These are phyloP conservation scores for Yamadazyma aaseri DNA, from an alignment of 1,139 yeast species.

Conservation along the genomic window DNA sequence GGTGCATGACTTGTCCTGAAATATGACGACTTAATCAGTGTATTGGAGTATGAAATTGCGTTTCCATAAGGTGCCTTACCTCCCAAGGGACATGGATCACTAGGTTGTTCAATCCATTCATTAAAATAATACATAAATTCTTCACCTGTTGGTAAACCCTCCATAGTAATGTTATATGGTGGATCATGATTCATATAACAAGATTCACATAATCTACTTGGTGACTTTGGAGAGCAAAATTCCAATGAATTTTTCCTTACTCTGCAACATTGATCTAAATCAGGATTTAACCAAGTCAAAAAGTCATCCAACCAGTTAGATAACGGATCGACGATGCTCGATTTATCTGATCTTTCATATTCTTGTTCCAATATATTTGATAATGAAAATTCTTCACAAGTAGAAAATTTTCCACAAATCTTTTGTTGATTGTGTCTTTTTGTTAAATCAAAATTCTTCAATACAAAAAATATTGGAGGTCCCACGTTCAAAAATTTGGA, in stretches of 20 bases:
- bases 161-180: slow-evolving; percentile 72
- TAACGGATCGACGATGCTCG: slow-evolving; percentile 77
- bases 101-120: slow-evolving; percentile 81
- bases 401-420: slow-evolving; percentile 83
- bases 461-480: slow-evolving; percentile 87
- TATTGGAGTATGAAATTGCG: slow-evolving; percentile 48
- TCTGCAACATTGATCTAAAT: slow-evolving; percentile 82
- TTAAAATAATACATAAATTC: slow-evolving; percentile 72
- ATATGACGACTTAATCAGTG: slow-evolving; percentile 53
- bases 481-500: slow-evolving; percentile 78
- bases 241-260: slow-evolving; percentile 39
- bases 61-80: slow-evolving; percentile 89
- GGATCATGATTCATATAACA: slow-evolving; percentile 61
- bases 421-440: slow-evolving; percentile 60
- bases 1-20: slow-evolving; percentile 85
- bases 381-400: slow-evolving; percentile 76
- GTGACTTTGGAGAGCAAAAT: slow-evolving; percentile 67
- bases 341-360: slow-evolving; percentile 58
- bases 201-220: slow-evolving; percentile 69
- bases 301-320: slow-evolving; percentile 94
- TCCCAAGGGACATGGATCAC: slow-evolving; percentile 93
- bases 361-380: slow-evolving; percentile 89
- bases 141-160: slow-evolving; percentile 76
- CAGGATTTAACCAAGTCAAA: slow-evolving; percentile 83
- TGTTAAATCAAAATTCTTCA: slow-evolving; percentile 64